A percentile compares a stretch with the other conserved stretches of the same genome.
Evolutionary conservation across 2,329 filamentous ascomycete species (phyloP).

Genomic region (Sclerotinia borealis): DNA sequence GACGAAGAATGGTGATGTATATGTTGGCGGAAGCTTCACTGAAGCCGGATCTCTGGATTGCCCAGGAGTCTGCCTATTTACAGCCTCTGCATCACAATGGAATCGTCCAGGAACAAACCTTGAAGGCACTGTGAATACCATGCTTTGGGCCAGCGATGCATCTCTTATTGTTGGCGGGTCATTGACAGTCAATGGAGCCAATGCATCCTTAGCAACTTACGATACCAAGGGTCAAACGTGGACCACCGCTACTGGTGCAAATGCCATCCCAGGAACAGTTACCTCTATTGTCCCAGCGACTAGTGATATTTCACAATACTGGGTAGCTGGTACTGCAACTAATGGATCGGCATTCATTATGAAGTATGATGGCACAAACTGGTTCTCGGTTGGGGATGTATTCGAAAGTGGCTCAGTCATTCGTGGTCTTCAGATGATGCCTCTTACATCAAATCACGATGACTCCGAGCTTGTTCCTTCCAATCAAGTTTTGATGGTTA

Average conservation of each 20-base stretch:
- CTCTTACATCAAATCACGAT: conserved; percentile 61
- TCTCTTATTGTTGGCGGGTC: conserved; percentile 73
- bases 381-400: conserved; percentile 57
- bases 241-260: conserved; percentile 55
- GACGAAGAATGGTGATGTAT: conserved; percentile 67
- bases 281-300: conserved; percentile 70
- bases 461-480: conserved; percentile 56
- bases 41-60: conserved; percentile 78
- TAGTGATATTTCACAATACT: conserved; percentile 65
- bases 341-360: conserved; percentile 71
- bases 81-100: conserved; percentile 68
- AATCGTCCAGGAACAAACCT: conserved; percentile 68
- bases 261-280: conserved; percentile 71
- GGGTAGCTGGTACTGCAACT: conserved; percentile 68
- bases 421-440: conserved; percentile 75
- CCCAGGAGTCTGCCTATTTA: conserved; percentile 74
- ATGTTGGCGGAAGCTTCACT: conserved; percentile 80
- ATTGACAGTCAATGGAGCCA: conserved; percentile 60
- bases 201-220: conserved; percentile 65
- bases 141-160: conserved; percentile 71
- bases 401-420: conserved; percentile 64
- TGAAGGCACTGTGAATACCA: conserved; percentile 60
- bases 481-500: conserved; percentile 70
- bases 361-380: conserved; percentile 71
- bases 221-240: conserved; percentile 63